Percentiles rank a stretch among this genome's conserved stretches.
Conservation (phyloP, 208 protist species). For the Trichomonas tenax region DNA sequence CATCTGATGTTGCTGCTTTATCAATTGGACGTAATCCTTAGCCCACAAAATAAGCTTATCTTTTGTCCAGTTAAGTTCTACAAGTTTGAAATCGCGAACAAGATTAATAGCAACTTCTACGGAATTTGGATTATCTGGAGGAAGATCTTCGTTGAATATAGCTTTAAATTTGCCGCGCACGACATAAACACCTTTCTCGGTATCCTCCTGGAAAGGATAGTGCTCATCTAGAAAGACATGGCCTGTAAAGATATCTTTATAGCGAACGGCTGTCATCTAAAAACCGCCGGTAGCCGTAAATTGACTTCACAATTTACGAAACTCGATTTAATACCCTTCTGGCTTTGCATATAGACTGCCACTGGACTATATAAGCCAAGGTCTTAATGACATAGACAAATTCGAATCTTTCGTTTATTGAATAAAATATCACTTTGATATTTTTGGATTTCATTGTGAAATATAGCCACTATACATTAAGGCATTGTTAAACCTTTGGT, state of each 20-base stretch:
- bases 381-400: too few relatives aligned
- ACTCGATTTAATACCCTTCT: too few relatives aligned
- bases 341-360: too few relatives aligned
- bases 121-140: constrained; percentile 12
- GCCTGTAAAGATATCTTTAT: constrained; percentile 17
- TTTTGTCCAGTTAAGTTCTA: constrained; percentile 17
- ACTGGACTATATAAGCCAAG: too few relatives aligned
- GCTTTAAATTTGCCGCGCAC: constrained; percentile 9
- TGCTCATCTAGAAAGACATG: neutral
- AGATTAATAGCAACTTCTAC: constrained; percentile 5
- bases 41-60: constrained; percentile 17
- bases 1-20: neutral
- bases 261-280: neutral
- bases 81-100: constrained; percentile 12
- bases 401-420: too few relatives aligned
- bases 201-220: neutral
- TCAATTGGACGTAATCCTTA: constrained; percentile 4
- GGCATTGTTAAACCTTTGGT: too few relatives aligned
- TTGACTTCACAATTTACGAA: neutral
- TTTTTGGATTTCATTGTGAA: too few relatives aligned
- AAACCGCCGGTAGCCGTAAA: neutral
- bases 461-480: too few relatives aligned
- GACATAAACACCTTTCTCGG: constrained; percentile 1
- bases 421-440: too few relatives aligned
- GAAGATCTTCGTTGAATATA: constrained; percentile 15